A percentile compares a stretch with the other conserved stretches of the same genome.
phyloP scores from a whole-genome alignment of 176 grass and related monocot genomes.

The Triticum aestivum region DNA sequence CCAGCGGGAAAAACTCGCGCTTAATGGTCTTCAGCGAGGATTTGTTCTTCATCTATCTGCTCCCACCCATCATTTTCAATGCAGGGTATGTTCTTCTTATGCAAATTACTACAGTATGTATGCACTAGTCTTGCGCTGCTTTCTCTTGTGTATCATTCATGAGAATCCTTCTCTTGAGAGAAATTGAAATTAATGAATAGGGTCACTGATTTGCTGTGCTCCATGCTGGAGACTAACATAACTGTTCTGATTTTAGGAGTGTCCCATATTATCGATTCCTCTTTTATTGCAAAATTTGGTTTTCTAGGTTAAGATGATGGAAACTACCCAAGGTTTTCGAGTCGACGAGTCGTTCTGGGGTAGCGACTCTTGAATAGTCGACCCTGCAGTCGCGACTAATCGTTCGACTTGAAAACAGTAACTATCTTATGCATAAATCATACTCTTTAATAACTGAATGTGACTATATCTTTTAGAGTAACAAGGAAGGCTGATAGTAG shows the following conservation, averaged over 20 bases:
- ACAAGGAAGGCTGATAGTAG: neutral
- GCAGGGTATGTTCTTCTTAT: constrained; percentile 50
- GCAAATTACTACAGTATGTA: neutral
- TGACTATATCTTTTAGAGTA: neutral
- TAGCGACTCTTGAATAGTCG: too few species aligned
- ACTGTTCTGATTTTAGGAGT: neutral
- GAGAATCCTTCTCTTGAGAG: neutral
- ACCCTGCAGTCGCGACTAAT: too few species aligned
- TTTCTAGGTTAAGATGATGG: neutral
- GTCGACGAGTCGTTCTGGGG: too few species aligned
- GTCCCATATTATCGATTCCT: neutral
- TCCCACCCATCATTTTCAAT: constrained; percentile 85
- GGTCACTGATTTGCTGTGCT: neutral
- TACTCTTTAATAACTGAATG: neutral
- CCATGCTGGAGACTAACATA: neutral
- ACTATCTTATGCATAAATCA: neutral
- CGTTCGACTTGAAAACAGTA: too few species aligned
- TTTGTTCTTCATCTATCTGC: constrained; percentile 84
- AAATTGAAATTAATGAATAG: neutral
- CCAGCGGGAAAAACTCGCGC: constrained; percentile 54
- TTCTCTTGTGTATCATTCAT: neutral
- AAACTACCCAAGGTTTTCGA: too few species aligned
- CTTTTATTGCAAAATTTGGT: neutral
- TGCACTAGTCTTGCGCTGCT: neutral
- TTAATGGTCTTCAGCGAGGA: constrained; percentile 76